A percentile compares a stretch with the other conserved stretches of the same genome.
These are phyloP conservation scores for Clavispora vitiphila DNA, from an alignment of 805 yeast species.

Conservation along the genomic window DNA sequence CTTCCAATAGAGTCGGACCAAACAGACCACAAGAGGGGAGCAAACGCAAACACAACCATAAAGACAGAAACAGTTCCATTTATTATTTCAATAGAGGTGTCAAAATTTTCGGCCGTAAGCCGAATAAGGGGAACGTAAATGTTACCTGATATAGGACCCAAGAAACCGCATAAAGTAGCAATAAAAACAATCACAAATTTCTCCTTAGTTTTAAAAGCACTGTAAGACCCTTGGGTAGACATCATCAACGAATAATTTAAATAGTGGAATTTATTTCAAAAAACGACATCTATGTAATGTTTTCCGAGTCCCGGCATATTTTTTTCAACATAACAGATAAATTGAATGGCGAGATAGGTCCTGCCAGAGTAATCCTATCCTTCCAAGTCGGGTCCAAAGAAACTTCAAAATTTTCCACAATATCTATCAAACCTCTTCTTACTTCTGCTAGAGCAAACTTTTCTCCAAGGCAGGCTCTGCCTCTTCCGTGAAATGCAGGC, in stretches of 20 bases:
- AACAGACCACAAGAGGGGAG: constrained; percentile 54
- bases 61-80: constrained; percentile 56
- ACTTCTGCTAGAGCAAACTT: constrained; percentile 48
- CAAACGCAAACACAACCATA: constrained; percentile 51
- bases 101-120: constrained; percentile 35
- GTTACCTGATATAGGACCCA: constrained; percentile 56
- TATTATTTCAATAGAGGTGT: constrained; percentile 37
- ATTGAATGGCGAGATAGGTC: constrained; percentile 46
- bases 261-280: not conserved
- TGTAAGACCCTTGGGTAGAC: no score
- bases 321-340: not conserved
- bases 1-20: constrained; percentile 52
- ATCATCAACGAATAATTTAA: no score
- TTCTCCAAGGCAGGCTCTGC: constrained; percentile 58
- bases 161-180: constrained; percentile 45
- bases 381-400: constrained; percentile 40
- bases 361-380: constrained; percentile 51
- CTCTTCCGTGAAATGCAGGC: constrained; percentile 57
- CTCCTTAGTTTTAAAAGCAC: not conserved
- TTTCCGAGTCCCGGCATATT: not conserved
- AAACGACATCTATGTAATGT: not conserved
- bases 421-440: constrained; percentile 32
- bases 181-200: constrained; percentile 29
- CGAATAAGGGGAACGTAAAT: constrained; percentile 54
- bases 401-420: constrained; percentile 34